Percentiles rank a stretch among this genome's conserved stretches.
phyloP scores from a whole-genome alignment of 1,139 yeast genomes.

The Blastobotrys illinoisensis region DNA sequence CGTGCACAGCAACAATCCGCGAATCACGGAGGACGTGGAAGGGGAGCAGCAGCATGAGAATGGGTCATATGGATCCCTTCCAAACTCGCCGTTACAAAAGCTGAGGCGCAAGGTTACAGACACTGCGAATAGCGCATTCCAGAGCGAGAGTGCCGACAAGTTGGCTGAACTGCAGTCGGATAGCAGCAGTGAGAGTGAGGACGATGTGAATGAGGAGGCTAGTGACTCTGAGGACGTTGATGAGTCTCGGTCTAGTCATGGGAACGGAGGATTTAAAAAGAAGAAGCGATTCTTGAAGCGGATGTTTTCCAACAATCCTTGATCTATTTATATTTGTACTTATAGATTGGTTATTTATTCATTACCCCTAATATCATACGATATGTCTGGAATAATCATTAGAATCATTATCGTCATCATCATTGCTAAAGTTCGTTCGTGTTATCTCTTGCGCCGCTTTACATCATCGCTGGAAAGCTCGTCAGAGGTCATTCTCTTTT shows the following conservation, averaged over 20 bases:
- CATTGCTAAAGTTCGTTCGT: background rate
- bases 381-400: too few relatives aligned
- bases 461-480: slow-evolving; percentile 1
- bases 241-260: background rate
- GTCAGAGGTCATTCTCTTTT: slow-evolving; percentile 5
- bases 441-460: slow-evolving; percentile 3
- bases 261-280: background rate
- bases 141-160: background rate
- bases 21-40: background rate
- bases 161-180: background rate
- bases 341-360: background rate
- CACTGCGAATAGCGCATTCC: background rate
- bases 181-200: slow-evolving; percentile 3
- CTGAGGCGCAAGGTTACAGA: slow-evolving; percentile 1
- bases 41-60: background rate
- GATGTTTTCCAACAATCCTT: background rate
- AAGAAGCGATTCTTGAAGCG: background rate
- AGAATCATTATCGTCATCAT: too few relatives aligned
- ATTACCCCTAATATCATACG: background rate
- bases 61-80: background rate
- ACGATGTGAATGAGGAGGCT: background rate
- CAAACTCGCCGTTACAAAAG: slow-evolving; percentile 4
- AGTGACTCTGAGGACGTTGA: background rate
- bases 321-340: background rate
- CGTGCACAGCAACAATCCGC: background rate